Percentiles rank a stretch among this genome's conserved stretches.
Evolutionary conservation across 495 filamentous ascomycete genomes (phyloP).

Genomic region (Xylaria flabelliformis): DNA sequence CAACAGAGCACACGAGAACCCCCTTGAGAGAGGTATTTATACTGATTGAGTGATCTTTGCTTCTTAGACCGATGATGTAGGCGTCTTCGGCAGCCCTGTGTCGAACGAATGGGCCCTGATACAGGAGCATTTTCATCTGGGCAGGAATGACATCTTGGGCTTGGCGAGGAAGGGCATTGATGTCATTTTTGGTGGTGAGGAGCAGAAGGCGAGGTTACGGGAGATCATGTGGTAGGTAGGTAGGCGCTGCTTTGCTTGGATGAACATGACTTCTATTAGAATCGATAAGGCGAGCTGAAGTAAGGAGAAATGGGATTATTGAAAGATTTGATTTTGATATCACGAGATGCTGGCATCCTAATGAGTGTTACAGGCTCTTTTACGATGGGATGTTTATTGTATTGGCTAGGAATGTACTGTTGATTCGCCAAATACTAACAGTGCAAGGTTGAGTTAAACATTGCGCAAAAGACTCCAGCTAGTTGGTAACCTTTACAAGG

Average conservation of each 20-base stretch:
- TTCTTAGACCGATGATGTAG: constrained; percentile 84
- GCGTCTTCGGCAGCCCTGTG: constrained; percentile 78
- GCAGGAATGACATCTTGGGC: constrained; percentile 58
- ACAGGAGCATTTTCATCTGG: constrained; percentile 71
- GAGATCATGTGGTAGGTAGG: constrained; percentile 56
- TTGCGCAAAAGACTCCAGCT: background rate
- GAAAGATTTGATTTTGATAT: background rate
- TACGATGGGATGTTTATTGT: background rate
- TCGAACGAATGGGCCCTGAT: constrained; percentile 81
- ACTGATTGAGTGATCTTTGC: constrained; percentile 20
- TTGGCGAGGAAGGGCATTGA: constrained; percentile 64
- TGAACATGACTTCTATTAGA: background rate
- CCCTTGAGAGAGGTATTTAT: background rate
- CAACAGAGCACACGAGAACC: background rate
- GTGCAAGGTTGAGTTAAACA: background rate
- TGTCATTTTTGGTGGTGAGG: constrained; percentile 68
- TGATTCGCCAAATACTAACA: background rate
- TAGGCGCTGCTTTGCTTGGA: background rate
- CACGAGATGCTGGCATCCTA: background rate
- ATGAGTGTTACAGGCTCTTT: too few relatives aligned
- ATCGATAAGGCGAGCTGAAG: background rate
- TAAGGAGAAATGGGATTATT: too few relatives aligned
- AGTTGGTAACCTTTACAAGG: background rate
- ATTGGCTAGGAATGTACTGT: background rate
- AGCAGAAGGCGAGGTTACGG: constrained; percentile 64